phyloP scores from a whole-genome alignment of 2,329 filamentous ascomycete species.

The Fusarium sp. region DNA sequence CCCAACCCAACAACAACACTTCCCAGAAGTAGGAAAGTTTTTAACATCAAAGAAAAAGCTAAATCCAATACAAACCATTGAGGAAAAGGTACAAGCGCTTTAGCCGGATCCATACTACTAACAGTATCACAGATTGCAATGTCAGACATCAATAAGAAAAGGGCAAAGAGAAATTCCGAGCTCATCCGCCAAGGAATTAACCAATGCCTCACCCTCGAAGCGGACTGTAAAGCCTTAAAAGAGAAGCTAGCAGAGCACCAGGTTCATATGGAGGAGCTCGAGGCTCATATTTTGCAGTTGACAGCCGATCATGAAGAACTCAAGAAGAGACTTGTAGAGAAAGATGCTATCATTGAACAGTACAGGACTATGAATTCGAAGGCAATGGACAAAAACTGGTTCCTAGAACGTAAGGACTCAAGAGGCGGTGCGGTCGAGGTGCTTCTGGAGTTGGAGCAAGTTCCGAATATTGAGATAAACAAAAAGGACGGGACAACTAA shows the following conservation, averaged over 20 bases:
- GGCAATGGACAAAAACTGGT: rapidly evolving
- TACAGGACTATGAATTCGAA: neutral
- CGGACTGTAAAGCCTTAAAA: rapidly evolving
- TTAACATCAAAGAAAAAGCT: neutral
- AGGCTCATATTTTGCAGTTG: neutral
- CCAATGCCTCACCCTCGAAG: neutral
- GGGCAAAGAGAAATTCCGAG: neutral
- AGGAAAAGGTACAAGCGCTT: no score
- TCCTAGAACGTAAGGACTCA: rapidly evolving
- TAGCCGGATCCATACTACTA: rapidly evolving
- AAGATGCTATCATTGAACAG: neutral
- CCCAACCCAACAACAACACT: no score
- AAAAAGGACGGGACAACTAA: no score
- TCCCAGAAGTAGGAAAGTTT: rapidly evolving
- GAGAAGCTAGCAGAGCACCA: rapidly evolving
- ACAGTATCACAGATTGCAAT: rapidly evolving
- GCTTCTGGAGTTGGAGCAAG: neutral
- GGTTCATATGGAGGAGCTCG: rapidly evolving
- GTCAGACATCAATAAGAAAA: rapidly evolving
- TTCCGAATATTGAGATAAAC: rapidly evolving
- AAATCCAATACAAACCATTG: rapidly evolving
- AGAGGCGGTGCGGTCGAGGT: rapidly evolving
- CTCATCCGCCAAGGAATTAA: neutral
- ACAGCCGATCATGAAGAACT: neutral
- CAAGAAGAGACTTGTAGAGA: rapidly evolving